These are phyloP conservation scores for Linderniella brevidens DNA, from an alignment of 257 asterid species.

Conservation along the genomic window DNA sequence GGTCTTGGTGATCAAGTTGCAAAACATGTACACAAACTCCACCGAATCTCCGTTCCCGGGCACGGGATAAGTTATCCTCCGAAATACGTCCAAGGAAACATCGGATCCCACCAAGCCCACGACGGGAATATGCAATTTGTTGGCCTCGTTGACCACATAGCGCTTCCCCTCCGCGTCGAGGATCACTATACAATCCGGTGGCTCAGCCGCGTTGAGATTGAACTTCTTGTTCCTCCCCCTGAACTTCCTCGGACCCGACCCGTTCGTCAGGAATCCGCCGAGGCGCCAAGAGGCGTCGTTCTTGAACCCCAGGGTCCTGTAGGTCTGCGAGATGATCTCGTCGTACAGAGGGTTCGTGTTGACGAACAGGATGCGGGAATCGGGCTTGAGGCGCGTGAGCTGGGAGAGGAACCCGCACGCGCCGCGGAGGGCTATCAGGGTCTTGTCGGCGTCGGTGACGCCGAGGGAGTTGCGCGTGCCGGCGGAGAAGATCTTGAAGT, in stretches of 20 bases:
- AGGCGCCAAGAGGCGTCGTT: conserved; percentile 84
- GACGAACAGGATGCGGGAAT: conserved; percentile 72
- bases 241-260: conserved; percentile 70
- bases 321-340: conserved; percentile 61
- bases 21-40: conserved; percentile 80
- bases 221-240: conserved; percentile 75
- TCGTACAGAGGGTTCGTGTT: conserved; percentile 73
- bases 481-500: conserved; percentile 72
- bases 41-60: conserved; percentile 72
- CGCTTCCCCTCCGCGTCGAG: conserved; percentile 77
- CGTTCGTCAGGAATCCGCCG: conserved; percentile 83
- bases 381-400: conserved; percentile 30
- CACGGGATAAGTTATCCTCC: conserved; percentile 71
- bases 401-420: conserved; percentile 81
- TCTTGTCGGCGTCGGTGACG: conserved; percentile 71
- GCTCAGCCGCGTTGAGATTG: conserved; percentile 38
- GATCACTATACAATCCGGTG: conserved; percentile 84
- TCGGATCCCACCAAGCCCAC: conserved; percentile 88
- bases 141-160: conserved; percentile 71
- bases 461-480: conserved; percentile 67
- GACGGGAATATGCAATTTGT: conserved; percentile 66
- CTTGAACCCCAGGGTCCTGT: conserved; percentile 42
- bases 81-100: conserved; percentile 67
- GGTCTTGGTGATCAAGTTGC: conserved; percentile 92
- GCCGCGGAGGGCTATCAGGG: conserved; percentile 70